Conservation (phyloP, 495 filamentous ascomycete genomes). For the Penicillium ochrochloron region DNA sequence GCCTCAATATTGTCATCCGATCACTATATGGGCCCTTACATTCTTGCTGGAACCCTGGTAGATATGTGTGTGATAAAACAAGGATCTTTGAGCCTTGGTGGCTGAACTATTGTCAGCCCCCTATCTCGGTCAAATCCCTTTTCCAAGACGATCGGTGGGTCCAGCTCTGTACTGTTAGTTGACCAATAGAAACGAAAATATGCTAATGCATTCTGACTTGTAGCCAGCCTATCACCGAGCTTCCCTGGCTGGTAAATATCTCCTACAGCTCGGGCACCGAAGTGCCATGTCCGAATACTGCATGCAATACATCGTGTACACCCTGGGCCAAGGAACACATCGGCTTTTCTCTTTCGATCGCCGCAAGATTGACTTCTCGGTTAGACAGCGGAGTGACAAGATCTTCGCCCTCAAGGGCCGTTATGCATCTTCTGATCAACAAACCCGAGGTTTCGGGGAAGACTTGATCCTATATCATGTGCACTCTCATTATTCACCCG, state of each 20-base stretch:
- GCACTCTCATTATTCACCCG: not conserved
- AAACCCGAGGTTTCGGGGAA: constrained; percentile 6
- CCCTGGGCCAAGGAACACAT: not conserved
- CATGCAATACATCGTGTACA: not conserved
- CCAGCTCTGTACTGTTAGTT: not conserved
- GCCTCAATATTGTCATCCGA: not conserved
- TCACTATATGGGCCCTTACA: not conserved
- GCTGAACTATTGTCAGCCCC: constrained; percentile 3
- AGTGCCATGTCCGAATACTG: constrained; percentile 1
- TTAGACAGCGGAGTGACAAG: constrained; percentile 2
- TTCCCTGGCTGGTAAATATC: not conserved
- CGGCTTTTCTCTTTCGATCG: not conserved
- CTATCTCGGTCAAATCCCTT: not conserved
- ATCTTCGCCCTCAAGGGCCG: not conserved
- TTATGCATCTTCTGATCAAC: constrained; percentile 3
- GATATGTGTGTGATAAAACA: not conserved
- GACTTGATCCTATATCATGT: not conserved
- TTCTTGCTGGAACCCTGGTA: not conserved
- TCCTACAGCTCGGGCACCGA: not conserved
- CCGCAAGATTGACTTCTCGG: constrained; percentile 12
- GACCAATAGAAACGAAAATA: not conserved
- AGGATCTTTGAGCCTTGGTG: not conserved
- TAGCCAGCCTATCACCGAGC: not conserved
- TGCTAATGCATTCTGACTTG: not conserved
- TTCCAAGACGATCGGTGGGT: not conserved